Evolutionary conservation across 2,329 filamentous ascomycete species (phyloP).

Genomic region (Calonectria pauciramosa): DNA sequence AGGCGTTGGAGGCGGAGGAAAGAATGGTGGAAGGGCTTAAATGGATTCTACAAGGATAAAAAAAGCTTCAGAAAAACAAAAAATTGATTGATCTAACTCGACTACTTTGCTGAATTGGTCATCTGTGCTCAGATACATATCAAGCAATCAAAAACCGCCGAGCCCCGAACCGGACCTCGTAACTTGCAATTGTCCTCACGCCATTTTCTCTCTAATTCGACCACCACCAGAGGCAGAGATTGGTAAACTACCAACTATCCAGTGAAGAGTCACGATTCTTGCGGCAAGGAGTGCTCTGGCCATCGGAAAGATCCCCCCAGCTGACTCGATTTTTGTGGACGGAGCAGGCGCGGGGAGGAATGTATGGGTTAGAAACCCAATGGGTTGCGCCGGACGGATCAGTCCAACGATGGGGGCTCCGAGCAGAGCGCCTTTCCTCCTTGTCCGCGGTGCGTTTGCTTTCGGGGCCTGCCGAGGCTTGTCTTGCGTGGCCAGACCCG

Average conservation of each 20-base stretch:
- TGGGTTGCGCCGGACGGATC: not conserved
- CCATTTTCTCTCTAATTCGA: not conserved
- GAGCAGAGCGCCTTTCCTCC: not conserved
- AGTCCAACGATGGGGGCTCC: not conserved
- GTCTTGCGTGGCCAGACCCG: not conserved
- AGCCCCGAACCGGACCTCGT: too few relatives aligned
- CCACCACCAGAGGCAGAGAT: too few relatives aligned
- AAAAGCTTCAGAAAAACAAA: not conserved
- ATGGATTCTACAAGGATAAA: constrained; percentile 51
- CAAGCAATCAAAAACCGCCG: not conserved
- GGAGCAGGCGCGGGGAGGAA: not conserved
- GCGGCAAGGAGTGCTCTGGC: not conserved
- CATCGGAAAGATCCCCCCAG: not conserved
- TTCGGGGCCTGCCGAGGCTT: not conserved
- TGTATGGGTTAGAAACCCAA: constrained; percentile 1
- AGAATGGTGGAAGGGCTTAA: constrained; percentile 57
- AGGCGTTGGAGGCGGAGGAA: constrained; percentile 57
- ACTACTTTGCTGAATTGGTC: not conserved
- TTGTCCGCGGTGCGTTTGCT: not conserved
- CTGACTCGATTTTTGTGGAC: not conserved
- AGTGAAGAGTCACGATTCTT: not conserved
- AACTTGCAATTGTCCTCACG: not conserved
- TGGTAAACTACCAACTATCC: not conserved
- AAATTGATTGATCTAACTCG: not conserved
- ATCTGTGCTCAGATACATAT: not conserved